Base-by-base conservation (phyloP, 768 basidiomycete species). In the Lactifluus hygrophoroides region DNA sequence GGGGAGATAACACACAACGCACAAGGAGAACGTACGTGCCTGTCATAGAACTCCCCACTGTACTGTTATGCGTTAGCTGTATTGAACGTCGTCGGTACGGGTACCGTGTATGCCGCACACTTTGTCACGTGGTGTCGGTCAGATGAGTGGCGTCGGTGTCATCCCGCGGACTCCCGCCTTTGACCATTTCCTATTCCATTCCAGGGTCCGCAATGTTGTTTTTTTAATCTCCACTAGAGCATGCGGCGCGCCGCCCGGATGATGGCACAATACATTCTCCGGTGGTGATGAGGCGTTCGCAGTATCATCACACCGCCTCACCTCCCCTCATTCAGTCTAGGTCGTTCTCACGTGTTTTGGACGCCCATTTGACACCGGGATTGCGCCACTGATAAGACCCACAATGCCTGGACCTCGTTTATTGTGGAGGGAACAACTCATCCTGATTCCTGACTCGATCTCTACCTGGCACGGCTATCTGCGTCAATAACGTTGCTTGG, bases 1-100 rank as follows among this genome's bases (percentile, higher is more conserved):
- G 49, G n/a, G 28, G 50, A 63, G 34, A 60, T 58, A 43, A 16
- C 25, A 46, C 14, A 19, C 17, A 7, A 40, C 13, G 10, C n/a
- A 43, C 17, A 37, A 55, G 27, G 35, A 53, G 47, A 51, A 63
- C 63, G 45, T 55, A 59, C 55, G 47, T 52, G 63, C 51, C 55
- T 64, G 58, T 62, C 65, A 58, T 65, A 42, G 40, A 32, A 28
- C 47, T 28, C 5, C n/a, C 13, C 16, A 30, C 3, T 17, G n/a
- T 44, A 16, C n/a, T 23, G 13, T n/a, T n/a, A n/a, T n/a, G n/a
- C n/a, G n/a, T n/a, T n/a, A n/a, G n/a, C 3, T n/a, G 19, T 46
- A 17, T 27, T 19, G 13, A 30, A 11, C 3, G 34, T 35, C 10
- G 34, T 10, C n/a, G n/a, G n/a, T n/a, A n/a, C n/a, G n/a, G n/a